Base-by-base conservation (phyloP, 2,329 filamentous ascomycete genomes). In the Fusarium nurragi region DNA sequence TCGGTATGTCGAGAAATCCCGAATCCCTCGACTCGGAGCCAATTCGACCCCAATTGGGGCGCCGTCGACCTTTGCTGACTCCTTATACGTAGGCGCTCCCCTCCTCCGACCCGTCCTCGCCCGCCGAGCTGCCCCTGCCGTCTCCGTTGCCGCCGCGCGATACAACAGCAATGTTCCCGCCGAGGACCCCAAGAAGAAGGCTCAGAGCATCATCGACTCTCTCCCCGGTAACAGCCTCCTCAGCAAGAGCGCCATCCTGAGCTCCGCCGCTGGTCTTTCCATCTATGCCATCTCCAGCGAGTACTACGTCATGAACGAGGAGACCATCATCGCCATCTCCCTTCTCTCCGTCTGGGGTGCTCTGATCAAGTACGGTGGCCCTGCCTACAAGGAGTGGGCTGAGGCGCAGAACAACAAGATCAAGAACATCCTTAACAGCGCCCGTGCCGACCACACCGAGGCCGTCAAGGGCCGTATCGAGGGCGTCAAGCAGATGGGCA, bases 251-350 rank as follows among this genome's bases (percentile, higher is more conserved):
- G 95, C 95, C 76, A 94, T 97, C 78, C 90, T 99, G 76, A 98
- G 94, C 77, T 94, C 93, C 74, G 90, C 90, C 69, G 92, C 95
- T 76, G 94, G 91, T 83, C 82, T 97, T 74, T 94, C 92, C 76
- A 87, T 97, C 80, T 97, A 95, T 78, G 95, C 93, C 76, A 93
- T 99, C 83, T 96, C 92, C 89, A 99, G 97, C 84, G 95, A 99
- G 88, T 93, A 98, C 86, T 98, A 97, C 83, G 93, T 99, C 79
- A 87, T 99, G 83, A 99, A 99, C 85, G 95, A 99, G 87, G 95
- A 99, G 86, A 91, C 94, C 67, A 91, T 99, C 77, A 92, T 97
- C 77, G 92, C 92, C 71, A 88, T 99, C 83, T 95, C 91, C 80
- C 86, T 99, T 75, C 84, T 98, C 77, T 93, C 90, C 78, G 92